Evolutionary conservation across 2,329 filamentous ascomycete species (phyloP), one percentile per base, ranked within the genome.

Genomic region (Ascochyta viciae-villosae): DNA sequence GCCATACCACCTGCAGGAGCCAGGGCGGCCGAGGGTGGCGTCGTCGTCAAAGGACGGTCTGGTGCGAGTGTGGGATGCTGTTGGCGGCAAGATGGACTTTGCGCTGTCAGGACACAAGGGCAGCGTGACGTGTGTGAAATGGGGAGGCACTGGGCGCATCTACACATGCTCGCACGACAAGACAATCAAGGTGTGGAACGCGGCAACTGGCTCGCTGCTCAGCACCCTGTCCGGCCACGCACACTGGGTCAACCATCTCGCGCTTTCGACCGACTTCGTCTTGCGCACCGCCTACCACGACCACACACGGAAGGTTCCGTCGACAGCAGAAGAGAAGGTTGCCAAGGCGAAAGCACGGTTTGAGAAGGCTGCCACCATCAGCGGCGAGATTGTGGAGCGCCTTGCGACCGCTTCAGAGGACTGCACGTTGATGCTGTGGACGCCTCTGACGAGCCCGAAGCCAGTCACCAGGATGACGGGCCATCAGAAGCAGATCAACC

Each of bases 381-480:
- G 89, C 61, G 90, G 90, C 24, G 86, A 88, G 69, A 82, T 96
- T 22, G 87, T 90, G 1, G 95, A 99, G 79, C 86, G 91, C 26
- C 79, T 98, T 4, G 90, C 96, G 3, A 96, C 92, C 8, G 95
- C 94, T 2, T 94, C 89, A 63, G 95, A 98, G 72, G 95, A 99
- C 75, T 96, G 93, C 75, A 96, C 93, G 6, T 94, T 99, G 85
- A 96, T 92, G 73, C 83, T 99, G 7, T 99, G 94, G 94, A 91
- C 96, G 57, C 93, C 93, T 0, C 82, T 87, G 9, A 73, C 63
- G 31, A 88, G 89, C 4, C 90, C 83, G 7, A 97, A 98, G 74
- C 93, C 94, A 0, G 81, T 98, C 3, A 89, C 91, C n/a, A 84
- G 92, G 31, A 85, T 98, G 78, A 78, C 92, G n/a, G 95, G 95